phyloP scores from a whole-genome alignment of 768 basidiomycete species.

The Hebeloma cylindrosporum region DNA sequence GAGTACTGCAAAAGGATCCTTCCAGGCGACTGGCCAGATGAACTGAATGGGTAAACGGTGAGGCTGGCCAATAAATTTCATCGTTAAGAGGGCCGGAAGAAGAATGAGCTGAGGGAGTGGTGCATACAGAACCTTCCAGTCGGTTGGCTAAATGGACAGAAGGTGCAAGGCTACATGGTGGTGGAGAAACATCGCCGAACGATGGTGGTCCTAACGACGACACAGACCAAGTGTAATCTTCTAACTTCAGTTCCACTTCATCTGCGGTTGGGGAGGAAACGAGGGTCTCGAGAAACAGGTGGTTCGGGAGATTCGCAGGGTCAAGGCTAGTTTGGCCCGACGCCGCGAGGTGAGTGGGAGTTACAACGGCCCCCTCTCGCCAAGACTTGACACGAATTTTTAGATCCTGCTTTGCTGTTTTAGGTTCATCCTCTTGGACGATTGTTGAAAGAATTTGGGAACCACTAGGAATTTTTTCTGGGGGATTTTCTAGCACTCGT shows the following conservation, averaged over 20 bases:
- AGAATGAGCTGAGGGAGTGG: slow-evolving; percentile 52
- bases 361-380: slow-evolving; percentile 56
- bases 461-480: slow-evolving; percentile 24
- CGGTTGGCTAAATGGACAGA: slow-evolving; percentile 61
- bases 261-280: slow-evolving; percentile 21
- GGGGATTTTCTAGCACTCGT: slow-evolving; percentile 28
- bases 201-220: slow-evolving; percentile 66
- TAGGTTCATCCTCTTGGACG: slow-evolving; percentile 59
- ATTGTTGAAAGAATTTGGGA: slow-evolving; percentile 56
- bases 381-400: slow-evolving; percentile 63
- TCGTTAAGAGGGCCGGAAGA: slow-evolving; percentile 57
- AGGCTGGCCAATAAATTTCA: slow-evolving; percentile 37
- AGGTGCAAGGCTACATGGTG: slow-evolving; percentile 38
- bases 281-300: slow-evolving; percentile 29
- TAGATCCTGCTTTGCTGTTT: slow-evolving; percentile 50
- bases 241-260: slow-evolving; percentile 52
- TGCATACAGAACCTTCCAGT: slow-evolving; percentile 53
- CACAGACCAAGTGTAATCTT: slow-evolving; percentile 70
- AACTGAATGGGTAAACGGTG: too few species aligned
- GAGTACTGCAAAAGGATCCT: slow-evolving; percentile 58
- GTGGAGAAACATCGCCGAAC: slow-evolving; percentile 38
- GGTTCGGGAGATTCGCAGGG: slow-evolving; percentile 51
- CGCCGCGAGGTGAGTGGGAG: slow-evolving; percentile 47
- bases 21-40: slow-evolving; percentile 43
- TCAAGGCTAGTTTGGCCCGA: slow-evolving; percentile 52